Percentiles rank a stretch among this genome's conserved stretches.
phyloP scores from a whole-genome alignment of 2,329 filamentous ascomycete genomes.

The Fusarium gaditjirri region DNA sequence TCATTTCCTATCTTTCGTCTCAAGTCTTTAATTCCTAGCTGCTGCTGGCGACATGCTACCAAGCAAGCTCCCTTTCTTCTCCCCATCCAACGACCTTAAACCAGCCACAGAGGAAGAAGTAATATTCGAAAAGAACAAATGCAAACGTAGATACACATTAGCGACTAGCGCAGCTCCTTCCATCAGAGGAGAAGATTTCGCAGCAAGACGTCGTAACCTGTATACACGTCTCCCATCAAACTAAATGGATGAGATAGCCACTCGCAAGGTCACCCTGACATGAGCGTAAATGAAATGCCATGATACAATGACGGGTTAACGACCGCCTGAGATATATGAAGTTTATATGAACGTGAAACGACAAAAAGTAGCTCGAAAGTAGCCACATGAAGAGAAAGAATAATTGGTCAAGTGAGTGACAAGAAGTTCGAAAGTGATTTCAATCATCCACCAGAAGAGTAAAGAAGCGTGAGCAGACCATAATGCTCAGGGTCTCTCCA shows the following conservation, averaged over 20 bases:
- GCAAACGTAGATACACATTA: slow-evolving; percentile 45
- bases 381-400: slow-evolving; percentile 26
- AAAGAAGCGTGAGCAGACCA: slow-evolving; percentile 38
- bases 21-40: slow-evolving; percentile 38
- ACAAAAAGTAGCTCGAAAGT: slow-evolving; percentile 28
- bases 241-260: slow-evolving; percentile 10
- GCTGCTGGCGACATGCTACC: slow-evolving; percentile 10
- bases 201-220: slow-evolving; percentile 28
- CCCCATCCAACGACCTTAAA: slow-evolving; percentile 40
- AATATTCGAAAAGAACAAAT: slow-evolving; percentile 40
- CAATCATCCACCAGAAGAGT: slow-evolving; percentile 42
- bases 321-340: slow-evolving; percentile 39
- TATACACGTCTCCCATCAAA: slow-evolving; percentile 19
- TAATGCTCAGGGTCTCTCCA: slow-evolving; percentile 37
- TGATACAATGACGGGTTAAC: slow-evolving; percentile 20
- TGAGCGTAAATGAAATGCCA: slow-evolving; percentile 28
- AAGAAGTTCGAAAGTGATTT: slow-evolving; percentile 37
- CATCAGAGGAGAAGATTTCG: slow-evolving; percentile 8
- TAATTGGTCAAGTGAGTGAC: slow-evolving; percentile 39
- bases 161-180: slow-evolving; percentile 41
- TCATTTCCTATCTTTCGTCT: slow-evolving; percentile 44
- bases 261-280: slow-evolving; percentile 25
- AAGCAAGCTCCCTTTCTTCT: slow-evolving; percentile 25
- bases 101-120: slow-evolving; percentile 35
- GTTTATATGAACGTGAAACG: slow-evolving; percentile 41